Base-by-base conservation (phyloP, 371 early-diverging fungal genomes). In the Mortierella sp. region DNA sequence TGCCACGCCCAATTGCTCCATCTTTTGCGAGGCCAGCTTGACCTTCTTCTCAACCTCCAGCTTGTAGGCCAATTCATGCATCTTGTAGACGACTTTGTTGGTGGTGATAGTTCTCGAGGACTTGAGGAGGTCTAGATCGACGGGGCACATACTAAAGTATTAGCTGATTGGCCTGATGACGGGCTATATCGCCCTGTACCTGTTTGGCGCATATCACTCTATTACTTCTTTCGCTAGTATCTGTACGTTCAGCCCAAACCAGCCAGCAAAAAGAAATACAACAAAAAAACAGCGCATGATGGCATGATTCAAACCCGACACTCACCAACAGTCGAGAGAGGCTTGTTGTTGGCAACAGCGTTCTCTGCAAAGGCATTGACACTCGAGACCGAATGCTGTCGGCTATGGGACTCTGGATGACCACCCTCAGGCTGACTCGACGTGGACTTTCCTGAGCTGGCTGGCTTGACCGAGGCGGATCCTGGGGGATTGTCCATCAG, bases 31-130 rank as follows among this genome's bases (percentile, higher is more conserved):
- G 39, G 95, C 97, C 34, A 91, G 90, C 70, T 92, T 88, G 22
- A 97, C 91, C 74, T 95, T 95, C 74, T 91, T 93, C 88, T 97
- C 98, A 13, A 97, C 92, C 61, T 96, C 95, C 26, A 97, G 88
- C 85, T 96, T 96, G 85, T 92, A 92, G 40, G 93, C 90, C 43
- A 96, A 86, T 80, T 96, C 95, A 63, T 91, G 92, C 71, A 97
- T 86, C 85, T 95, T 95, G 79, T 94, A 90, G 52, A 95, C 92
- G 29, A 97, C 94, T 80, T 96, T 96, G 50, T 95, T 93, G 34
- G 90, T 90, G 7, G 96, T 95, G 74, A 95, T 90, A n/a, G 92
- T 86, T 44, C 93, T 93, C 39, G 92, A 92, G 9, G 92, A 88
- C 72, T 91, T 93, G 71, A 93, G 86, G 66, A 93, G 83, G 76